A percentile compares a stretch with the other conserved stretches of the same genome.
Conservation (phyloP, 345 rosid species). For the Eucalyptus curtisii region DNA sequence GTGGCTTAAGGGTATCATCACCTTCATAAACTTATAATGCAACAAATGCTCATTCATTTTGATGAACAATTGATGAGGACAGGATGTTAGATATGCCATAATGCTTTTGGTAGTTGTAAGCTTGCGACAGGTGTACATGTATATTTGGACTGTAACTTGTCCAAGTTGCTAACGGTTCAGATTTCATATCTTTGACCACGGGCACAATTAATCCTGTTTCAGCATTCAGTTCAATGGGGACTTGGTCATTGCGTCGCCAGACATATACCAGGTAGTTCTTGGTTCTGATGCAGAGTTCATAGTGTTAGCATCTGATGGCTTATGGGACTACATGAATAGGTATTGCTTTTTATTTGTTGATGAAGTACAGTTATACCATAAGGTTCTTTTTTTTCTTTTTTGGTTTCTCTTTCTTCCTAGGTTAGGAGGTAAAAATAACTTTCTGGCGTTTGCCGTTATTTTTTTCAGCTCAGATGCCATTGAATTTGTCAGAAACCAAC, state of each 20-base stretch:
- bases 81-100: not conserved
- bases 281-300: conserved; percentile 75
- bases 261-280: conserved; percentile 49
- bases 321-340: conserved; percentile 96
- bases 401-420: not conserved
- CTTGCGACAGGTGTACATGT: not conserved
- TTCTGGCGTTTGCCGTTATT: not conserved
- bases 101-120: not conserved
- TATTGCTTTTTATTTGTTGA: conserved; percentile 1
- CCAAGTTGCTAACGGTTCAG: not conserved
- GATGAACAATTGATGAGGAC: not conserved
- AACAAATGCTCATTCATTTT: not conserved
- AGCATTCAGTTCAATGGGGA: conserved; percentile 65
- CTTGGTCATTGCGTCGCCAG: conserved; percentile 73
- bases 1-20: not conserved
- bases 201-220: conserved; percentile 2
- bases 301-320: conserved; percentile 81
- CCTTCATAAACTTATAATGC: not conserved
- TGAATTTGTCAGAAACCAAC: conserved; percentile 65
- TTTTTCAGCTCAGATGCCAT: conserved; percentile 65
- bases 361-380: not conserved
- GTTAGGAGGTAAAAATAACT: not conserved
- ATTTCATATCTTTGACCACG: not conserved
- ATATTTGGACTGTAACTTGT: not conserved
- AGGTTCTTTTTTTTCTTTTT: not conserved